Conservation (phyloP, 768 basidiomycete genomes). For the Suillus paluster region DNA sequence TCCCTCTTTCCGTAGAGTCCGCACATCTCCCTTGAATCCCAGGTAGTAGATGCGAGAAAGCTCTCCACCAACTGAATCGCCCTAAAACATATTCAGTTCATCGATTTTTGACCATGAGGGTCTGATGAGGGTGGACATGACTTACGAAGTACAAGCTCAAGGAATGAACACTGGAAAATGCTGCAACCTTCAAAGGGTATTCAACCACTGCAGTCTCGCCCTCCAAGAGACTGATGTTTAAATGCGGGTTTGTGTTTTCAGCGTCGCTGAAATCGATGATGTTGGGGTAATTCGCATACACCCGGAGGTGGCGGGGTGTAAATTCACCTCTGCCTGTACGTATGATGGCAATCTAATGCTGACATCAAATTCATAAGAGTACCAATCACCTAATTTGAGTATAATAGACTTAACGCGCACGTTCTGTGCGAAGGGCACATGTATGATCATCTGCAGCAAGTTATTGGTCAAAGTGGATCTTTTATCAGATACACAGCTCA, state of each 20-base stretch:
- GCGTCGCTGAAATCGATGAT: conserved; percentile 82
- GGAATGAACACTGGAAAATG: conserved; percentile 75
- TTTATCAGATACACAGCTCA: conserved; percentile 31
- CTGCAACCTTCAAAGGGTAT: conserved; percentile 77
- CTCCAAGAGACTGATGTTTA: conserved; percentile 72
- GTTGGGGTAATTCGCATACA: conserved; percentile 74
- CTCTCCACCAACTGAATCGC: conserved; percentile 69
- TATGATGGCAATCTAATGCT: too few relatives aligned
- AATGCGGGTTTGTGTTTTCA: conserved; percentile 68
- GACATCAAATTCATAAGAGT: conserved; percentile 5
- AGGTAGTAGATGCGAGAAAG: conserved; percentile 73
- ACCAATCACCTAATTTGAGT: conserved; percentile 70
- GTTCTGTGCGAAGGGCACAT: conserved; percentile 78
- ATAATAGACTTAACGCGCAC: conserved; percentile 76
- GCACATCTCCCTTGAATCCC: conserved; percentile 81
- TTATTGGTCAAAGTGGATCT: conserved; percentile 13
- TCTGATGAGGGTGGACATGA: conserved; percentile 20
- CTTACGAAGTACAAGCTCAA: conserved; percentile 83
- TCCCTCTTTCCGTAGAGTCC: conserved; percentile 57
- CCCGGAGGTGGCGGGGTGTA: conserved; percentile 74
- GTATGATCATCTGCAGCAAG: conserved; percentile 67
- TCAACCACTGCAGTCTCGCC: conserved; percentile 72
- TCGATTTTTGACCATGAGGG: too few relatives aligned
- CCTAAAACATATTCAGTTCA: conserved; percentile 42
- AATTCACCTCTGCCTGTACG: conserved; percentile 76